Conservation (phyloP, 2,329 filamentous ascomycete species). For the Paecilomyces sp. region DNA sequence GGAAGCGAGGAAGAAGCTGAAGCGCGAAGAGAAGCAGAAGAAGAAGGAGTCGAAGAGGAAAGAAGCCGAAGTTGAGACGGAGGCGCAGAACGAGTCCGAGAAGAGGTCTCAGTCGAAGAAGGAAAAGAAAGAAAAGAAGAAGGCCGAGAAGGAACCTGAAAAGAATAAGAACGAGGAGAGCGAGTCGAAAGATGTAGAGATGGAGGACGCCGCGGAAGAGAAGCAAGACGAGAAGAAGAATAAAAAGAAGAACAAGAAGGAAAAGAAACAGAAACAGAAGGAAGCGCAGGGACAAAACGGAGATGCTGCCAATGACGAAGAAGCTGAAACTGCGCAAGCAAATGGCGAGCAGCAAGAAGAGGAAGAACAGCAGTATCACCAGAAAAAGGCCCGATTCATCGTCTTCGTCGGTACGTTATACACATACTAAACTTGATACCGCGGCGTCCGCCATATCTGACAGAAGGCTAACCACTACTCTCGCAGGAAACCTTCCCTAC, state of each 20-base stretch:
- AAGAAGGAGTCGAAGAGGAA: conserved; percentile 3
- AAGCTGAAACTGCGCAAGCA: conserved; percentile 8
- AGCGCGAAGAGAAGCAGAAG: conserved; percentile 11
- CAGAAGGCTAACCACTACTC: conserved; percentile 10
- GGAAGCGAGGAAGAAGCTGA: conserved; percentile 15
- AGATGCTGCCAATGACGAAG: conserved; percentile 9
- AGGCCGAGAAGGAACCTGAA: not conserved
- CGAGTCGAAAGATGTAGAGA: conserved; percentile 11
- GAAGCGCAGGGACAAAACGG: conserved; percentile 18
- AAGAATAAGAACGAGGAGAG: conserved; percentile 9
- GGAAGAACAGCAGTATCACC: conserved; percentile 7
- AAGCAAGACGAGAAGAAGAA: conserved; percentile 14
- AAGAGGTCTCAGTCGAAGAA: not conserved
- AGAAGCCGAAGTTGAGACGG: not conserved
- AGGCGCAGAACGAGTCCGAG: conserved; percentile 3
- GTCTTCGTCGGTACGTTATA: conserved; percentile 62
- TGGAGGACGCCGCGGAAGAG: conserved; percentile 12
- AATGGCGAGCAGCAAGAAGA: conserved; percentile 5
- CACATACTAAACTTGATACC: not conserved
- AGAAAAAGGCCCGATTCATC: conserved; percentile 57
- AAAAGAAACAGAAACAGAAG: conserved; percentile 23
- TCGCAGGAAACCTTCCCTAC: conserved; percentile 76
- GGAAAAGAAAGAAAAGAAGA: conserved; percentile 5
- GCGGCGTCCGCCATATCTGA: not conserved
- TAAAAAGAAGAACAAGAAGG: conserved; percentile 18